Base-by-base conservation (phyloP, 805 yeast species). In the Starmerella tilneyi region DNA sequence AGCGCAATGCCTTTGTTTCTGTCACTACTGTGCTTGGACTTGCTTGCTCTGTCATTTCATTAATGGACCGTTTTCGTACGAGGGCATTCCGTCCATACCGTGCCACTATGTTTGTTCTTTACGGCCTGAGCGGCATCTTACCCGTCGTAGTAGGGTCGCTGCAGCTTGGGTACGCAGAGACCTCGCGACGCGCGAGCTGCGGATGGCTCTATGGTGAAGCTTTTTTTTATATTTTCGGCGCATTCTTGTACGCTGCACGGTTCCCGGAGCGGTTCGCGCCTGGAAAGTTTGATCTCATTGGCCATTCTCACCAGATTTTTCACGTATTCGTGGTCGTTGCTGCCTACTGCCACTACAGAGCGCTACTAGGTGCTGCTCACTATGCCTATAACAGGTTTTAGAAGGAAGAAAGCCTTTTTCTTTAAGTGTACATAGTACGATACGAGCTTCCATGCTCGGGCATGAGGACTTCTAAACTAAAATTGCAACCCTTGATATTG, bases 261-360 rank as follows among this genome's bases (percentile, higher is more conserved):
- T 61, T 82, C 27, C 96, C 96, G 0, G 96, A 86, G 59, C 68
- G 81, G 40, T 66, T 68, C 33, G 53, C 52, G 5, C 84, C 84
- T 0, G 86, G 86, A 0, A 60, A 47, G 17, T 82, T 72, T 59
- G 94, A 84, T 54, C 56, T 75, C 9, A 70, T 75, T 62, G 94
- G 94, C 1, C 81, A 82, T 53, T 81, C 94, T 6, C 96, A 85
- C 60, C 95, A 85, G 58, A 71, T 85, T 9, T 84, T 85, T 59
- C 94, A 84, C 60, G 62, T 81, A 9, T 61, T 81, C 55, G 94
- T 84, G 7, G 86, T 84, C 0, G 53, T 78, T 11, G 94, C 94
- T 71, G 67, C 94, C 0, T 67, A 65, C 45, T 80, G 80, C 46
- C 96, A 86, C 63, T 75, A 81, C 62, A 67, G 56, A 4, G 50